Evolutionary conservation across 345 rosid genomes (phyloP).

Genomic region (Jatropha curcas): DNA sequence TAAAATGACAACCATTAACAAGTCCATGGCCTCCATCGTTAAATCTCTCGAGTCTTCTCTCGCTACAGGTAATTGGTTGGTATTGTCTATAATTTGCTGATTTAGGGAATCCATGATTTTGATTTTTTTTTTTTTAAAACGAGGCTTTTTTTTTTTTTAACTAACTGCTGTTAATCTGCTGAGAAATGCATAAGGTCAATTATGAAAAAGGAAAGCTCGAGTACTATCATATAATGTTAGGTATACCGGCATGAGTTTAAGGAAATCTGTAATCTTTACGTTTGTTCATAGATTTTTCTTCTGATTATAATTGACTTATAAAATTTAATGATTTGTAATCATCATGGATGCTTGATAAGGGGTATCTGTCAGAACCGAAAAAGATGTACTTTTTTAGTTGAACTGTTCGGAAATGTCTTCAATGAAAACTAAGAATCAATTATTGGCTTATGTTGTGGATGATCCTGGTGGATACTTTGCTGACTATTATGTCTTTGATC

Average conservation of each 20-base stretch:
- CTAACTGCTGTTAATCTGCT: background rate
- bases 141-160: background rate
- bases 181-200: background rate
- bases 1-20: slow-evolving; percentile 86
- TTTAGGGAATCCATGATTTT: background rate
- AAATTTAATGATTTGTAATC: background rate
- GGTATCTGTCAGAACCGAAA: too few species aligned
- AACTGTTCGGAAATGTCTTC: too few species aligned
- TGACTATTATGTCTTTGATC: too few species aligned
- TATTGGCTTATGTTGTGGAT: too few species aligned
- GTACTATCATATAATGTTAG: background rate
- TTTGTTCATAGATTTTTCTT: background rate
- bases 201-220: background rate
- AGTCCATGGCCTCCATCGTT: slow-evolving; percentile 84
- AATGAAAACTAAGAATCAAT: too few species aligned
- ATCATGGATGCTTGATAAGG: background rate
- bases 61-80: slow-evolving; percentile 61
- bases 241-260: too few species aligned
- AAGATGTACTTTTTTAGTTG: too few species aligned
- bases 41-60: slow-evolving; percentile 93
- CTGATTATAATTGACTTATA: background rate
- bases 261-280: background rate
- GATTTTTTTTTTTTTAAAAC: background rate
- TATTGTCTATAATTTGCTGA: background rate
- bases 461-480: too few species aligned